Conservation (phyloP, 495 filamentous ascomycete genomes). For the Penicillium angulare region DNA sequence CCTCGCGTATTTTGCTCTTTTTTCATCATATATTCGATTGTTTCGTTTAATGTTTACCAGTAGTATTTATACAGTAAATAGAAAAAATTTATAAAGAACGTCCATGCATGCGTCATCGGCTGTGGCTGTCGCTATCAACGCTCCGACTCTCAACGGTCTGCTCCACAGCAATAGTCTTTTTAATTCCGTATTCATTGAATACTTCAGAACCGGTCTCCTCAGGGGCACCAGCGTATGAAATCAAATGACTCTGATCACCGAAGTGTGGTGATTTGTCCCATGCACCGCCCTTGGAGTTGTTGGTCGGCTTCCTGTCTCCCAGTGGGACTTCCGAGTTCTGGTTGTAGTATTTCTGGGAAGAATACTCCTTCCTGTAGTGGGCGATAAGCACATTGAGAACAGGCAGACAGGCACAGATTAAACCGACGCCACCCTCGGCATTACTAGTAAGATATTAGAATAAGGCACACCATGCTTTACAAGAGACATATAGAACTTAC, state of each 20-base stretch:
- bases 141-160: constrained; percentile 31
- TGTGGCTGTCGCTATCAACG: not conserved
- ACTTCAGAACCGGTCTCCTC: constrained; percentile 11
- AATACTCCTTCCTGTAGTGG: constrained; percentile 30
- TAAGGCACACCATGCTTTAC: not conserved
- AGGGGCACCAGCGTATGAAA: constrained; percentile 30
- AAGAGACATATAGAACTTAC: constrained; percentile 27
- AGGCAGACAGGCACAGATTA: constrained; percentile 50
- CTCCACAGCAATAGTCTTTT: constrained; percentile 38
- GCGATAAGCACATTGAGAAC: constrained; percentile 37
- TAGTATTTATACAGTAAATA: no score
- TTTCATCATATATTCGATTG: no score
- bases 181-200: constrained; percentile 23
- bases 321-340: constrained; percentile 29
- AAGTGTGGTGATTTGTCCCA: constrained; percentile 22
- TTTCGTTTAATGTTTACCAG: not conserved
- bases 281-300: constrained; percentile 11
- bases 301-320: constrained; percentile 23
- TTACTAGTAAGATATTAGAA: constrained; percentile 27
- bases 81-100: no score
- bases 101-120: not conserved
- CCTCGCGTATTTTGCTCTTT: no score
- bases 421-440: constrained; percentile 45
- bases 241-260: constrained; percentile 37
- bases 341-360: constrained; percentile 33